phyloP scores from a whole-genome alignment of 129 eudicot genomes.

The Ambrosia artemisiifolia region DNA sequence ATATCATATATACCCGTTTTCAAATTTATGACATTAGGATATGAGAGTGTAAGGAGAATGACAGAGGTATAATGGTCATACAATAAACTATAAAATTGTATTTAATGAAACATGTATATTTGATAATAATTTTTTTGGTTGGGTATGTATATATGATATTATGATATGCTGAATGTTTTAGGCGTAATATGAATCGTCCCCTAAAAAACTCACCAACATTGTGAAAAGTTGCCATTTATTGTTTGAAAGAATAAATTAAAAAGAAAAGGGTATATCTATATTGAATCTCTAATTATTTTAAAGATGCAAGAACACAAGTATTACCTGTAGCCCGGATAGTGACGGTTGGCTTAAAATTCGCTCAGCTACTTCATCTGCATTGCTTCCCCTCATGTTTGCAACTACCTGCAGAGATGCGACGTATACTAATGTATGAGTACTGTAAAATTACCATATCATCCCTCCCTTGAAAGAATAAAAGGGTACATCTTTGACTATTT shows the following conservation, averaged over 20 bases:
- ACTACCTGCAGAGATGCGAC: conserved; percentile 48
- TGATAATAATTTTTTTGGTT: background rate
- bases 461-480: background rate
- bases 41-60: background rate
- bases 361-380: conserved; percentile 91
- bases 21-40: background rate
- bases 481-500: background rate
- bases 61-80: background rate
- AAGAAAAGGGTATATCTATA: background rate
- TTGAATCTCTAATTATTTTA: background rate
- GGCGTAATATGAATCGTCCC: background rate
- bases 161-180: too few species aligned
- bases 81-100: background rate
- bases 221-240: background rate
- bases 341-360: conserved; percentile 77
- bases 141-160: background rate
- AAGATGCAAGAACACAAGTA: background rate
- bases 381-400: conserved; percentile 94
- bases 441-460: background rate
- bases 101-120: background rate
- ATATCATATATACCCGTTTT: background rate
- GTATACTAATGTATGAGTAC: conserved; percentile 16
- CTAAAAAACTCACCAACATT: background rate
- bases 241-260: background rate
- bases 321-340: conserved; percentile 86